Conservation (phyloP, 495 filamentous ascomycete genomes). For the Penicillium diatomitis region DNA sequence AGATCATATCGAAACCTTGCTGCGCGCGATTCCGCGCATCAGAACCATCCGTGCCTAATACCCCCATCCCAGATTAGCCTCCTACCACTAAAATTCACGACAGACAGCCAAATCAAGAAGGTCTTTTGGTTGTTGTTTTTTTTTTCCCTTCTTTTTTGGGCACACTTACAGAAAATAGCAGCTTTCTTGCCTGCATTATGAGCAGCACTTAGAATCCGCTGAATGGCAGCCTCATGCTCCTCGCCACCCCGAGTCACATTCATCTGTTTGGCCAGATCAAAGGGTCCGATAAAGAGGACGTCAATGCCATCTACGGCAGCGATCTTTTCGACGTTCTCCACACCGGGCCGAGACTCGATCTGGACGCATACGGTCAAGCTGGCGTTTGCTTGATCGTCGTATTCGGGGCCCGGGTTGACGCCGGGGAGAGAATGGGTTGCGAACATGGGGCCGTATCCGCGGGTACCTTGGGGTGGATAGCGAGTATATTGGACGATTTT, state of each 20-base stretch:
- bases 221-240: conserved; percentile 53
- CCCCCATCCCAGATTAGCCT: too few species aligned
- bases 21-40: conserved; percentile 55
- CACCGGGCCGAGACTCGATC: conserved; percentile 38
- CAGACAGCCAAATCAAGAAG: too few species aligned
- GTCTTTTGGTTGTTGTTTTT: too few species aligned
- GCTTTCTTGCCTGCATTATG: conserved; percentile 59
- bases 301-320: conserved; percentile 36
- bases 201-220: conserved; percentile 52
- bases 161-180: conserved; percentile 59
- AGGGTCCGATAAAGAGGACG: conserved; percentile 50
- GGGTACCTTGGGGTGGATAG: conserved; percentile 54
- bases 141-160: not conserved
- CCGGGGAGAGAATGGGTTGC: conserved; percentile 31
- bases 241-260: conserved; percentile 28
- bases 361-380: conserved; percentile 33
- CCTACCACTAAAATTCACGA: too few species aligned
- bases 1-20: conserved; percentile 72
- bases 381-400: conserved; percentile 28
- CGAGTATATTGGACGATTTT: conserved; percentile 52
- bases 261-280: conserved; percentile 34
- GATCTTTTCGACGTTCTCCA: conserved; percentile 43
- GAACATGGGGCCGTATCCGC: conserved; percentile 62
- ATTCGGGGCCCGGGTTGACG: conserved; percentile 24
- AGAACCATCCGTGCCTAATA: conserved; percentile 43